Percentiles rank a stretch among this genome's conserved stretches.
These are phyloP conservation scores for Amesomyces nigricolor DNA, from an alignment of 2,329 filamentous ascomycete genomes.

Conservation along the genomic window DNA sequence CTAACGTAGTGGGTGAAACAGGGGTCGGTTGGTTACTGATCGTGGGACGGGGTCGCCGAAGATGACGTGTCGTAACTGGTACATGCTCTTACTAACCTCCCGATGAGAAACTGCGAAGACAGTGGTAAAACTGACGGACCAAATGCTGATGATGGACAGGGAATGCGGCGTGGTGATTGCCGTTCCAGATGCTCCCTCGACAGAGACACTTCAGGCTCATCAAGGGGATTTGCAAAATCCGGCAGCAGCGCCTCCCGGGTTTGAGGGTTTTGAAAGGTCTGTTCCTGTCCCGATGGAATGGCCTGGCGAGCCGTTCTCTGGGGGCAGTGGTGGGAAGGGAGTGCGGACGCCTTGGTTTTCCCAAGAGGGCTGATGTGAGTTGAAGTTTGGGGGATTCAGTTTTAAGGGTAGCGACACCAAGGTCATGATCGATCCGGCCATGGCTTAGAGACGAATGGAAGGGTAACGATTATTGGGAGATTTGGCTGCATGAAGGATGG, in stretches of 20 bases:
- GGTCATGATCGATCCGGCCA: no score
- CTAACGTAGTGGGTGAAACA: constrained; percentile 30
- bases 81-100: background rate
- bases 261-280: constrained; percentile 45
- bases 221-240: background rate
- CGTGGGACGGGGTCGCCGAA: constrained; percentile 61
- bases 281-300: constrained; percentile 60
- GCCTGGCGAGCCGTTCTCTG: constrained; percentile 38
- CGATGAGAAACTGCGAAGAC: background rate
- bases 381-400: background rate
- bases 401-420: no score
- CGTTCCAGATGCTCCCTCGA: background rate
- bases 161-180: constrained; percentile 85
- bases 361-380: background rate
- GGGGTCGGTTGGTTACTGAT: constrained; percentile 74
- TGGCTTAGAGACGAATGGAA: no score
- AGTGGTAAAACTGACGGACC: background rate
- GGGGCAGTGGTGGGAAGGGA: constrained; percentile 20
- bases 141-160: constrained; percentile 31
- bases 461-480: no score
- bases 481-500: no score
- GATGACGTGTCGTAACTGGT: constrained; percentile 78
- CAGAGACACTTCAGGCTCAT: no score
- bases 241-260: background rate
- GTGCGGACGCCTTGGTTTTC: constrained; percentile 38